Base-by-base conservation (phyloP, 768 basidiomycete species). In the Tulasnella sp. region DNA sequence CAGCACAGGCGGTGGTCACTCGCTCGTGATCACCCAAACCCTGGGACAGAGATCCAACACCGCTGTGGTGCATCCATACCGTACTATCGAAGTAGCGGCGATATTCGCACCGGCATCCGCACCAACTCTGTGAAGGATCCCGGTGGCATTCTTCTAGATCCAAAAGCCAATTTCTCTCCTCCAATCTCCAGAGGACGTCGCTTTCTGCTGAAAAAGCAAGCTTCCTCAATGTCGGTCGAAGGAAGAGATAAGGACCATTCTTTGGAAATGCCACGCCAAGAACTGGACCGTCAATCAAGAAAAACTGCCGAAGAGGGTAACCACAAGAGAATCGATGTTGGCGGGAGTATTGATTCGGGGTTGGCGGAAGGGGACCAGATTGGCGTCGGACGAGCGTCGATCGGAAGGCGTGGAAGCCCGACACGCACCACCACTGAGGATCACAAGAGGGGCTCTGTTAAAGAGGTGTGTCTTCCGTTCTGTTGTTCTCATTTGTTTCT, bases 391-490 rank as follows among this genome's bases (percentile, higher is more conserved):
- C 16, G 39, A 46, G n/a, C 24, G 8, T 40, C 72, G 3, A 12
- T 16, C 72, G 38, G 39, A 39, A 74, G 39, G 16, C 38, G 39
- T 39, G 72, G 72, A 38, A 74, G 72, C 21, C 36, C 31, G n/a
- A 38, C 42, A 40, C 24, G 72, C 72, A 42, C 72, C n/a, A n/a
- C n/a, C 4, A 34, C n/a, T 4, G 76, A 77, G 3, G 58, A 77
- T 14, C 58, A 77, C 58, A 58, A 77, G 46, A 77, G 56, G 40
- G 58, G 68, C 39, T 77, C 76, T 1, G 76, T 77, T 52, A 58
- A 77, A 14, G 76, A 77, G 58, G 76, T 68, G 14, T 3, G 72
- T 74, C 3, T 74, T 74, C 19, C n/a, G n/a, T n/a, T n/a, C n/a
- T 39, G 36, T 40, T 21, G 34, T 39, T 2, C 24, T 74, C 72